Percentiles rank a stretch among this genome's conserved stretches.
These are phyloP conservation scores for Termitomyces sp. DNA, from an alignment of 768 basidiomycete genomes.

Conservation along the genomic window DNA sequence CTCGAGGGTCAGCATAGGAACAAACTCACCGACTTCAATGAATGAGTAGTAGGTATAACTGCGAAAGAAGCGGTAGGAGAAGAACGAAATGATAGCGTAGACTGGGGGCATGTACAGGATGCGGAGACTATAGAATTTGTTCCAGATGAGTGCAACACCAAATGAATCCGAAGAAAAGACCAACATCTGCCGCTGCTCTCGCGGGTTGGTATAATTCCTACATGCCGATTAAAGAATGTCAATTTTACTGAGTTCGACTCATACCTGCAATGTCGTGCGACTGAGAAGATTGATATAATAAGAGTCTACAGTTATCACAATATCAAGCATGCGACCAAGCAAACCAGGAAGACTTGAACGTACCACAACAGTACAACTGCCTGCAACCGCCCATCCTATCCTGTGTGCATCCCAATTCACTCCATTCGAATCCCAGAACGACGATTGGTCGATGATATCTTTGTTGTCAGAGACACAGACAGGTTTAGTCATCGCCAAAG, in stretches of 20 bases:
- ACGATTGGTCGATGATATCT: constrained; percentile 45
- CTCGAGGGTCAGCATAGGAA: neutral
- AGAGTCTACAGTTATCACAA: constrained; percentile 39
- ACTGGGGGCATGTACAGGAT: constrained; percentile 82
- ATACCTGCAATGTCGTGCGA: constrained; percentile 61
- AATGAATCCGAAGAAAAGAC: constrained; percentile 15
- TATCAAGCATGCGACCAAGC: neutral
- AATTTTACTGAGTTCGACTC: constrained; percentile 8
- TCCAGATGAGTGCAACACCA: neutral
- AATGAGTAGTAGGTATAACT: constrained; percentile 55
- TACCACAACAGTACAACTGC: constrained; percentile 52
- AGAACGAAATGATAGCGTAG: constrained; percentile 79
- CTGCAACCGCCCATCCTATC: constrained; percentile 72
- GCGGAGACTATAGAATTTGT: constrained; percentile 48
- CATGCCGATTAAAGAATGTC: neutral
- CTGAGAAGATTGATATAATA: constrained; percentile 49
- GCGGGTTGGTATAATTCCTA: constrained; percentile 67
- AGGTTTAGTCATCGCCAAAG: constrained; percentile 2
- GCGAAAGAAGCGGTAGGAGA: constrained; percentile 81
- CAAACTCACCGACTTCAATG: constrained; percentile 32
- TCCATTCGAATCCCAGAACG: constrained; percentile 53
- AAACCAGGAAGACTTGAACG: constrained; percentile 9
- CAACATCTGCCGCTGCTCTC: constrained; percentile 79
- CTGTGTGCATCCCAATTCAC: constrained; percentile 56
- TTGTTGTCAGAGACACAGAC: constrained; percentile 48